Conservation (phyloP, 2,329 filamentous ascomycete species). For the Aspergillus tanneri region DNA sequence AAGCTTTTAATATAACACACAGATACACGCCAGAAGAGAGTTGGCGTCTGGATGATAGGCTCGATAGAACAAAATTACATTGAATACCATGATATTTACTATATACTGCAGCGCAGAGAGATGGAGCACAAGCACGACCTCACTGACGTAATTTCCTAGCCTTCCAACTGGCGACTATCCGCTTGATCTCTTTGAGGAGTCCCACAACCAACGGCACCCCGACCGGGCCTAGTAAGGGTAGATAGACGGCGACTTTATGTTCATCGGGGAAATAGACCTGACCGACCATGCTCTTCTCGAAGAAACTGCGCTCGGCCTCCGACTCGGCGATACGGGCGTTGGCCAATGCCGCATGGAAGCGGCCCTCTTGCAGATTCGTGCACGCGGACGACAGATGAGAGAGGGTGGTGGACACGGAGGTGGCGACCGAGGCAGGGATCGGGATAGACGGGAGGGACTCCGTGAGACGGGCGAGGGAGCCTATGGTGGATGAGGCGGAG, state of each 20-base stretch:
- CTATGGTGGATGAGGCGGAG: conserved; percentile 87
- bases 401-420: conserved; percentile 79
- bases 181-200: conserved; percentile 75
- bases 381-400: conserved; percentile 75
- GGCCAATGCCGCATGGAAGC: conserved; percentile 66
- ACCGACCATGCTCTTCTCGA: conserved; percentile 98
- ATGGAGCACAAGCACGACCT: neutral
- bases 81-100: neutral
- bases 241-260: conserved; percentile 94
- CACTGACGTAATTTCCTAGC: conserved; percentile 18
- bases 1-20: no score
- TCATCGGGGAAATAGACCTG: conserved; percentile 98
- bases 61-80: neutral
- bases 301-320: conserved; percentile 91
- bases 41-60: no score
- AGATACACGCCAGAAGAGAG: no score
- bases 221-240: conserved; percentile 85
- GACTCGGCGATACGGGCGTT: conserved; percentile 82
- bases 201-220: conserved; percentile 87
- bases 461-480: conserved; percentile 84
- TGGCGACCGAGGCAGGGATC: conserved; percentile 82
- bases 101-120: conserved; percentile 1
- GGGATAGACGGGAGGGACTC: conserved; percentile 83
- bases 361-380: conserved; percentile 61
- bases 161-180: conserved; percentile 38